A percentile compares a stretch with the other conserved stretches of the same genome.
Evolutionary conservation across 192 early-diverging fungal genomes (phyloP).

Genomic region (Coemansia biformis): DNA sequence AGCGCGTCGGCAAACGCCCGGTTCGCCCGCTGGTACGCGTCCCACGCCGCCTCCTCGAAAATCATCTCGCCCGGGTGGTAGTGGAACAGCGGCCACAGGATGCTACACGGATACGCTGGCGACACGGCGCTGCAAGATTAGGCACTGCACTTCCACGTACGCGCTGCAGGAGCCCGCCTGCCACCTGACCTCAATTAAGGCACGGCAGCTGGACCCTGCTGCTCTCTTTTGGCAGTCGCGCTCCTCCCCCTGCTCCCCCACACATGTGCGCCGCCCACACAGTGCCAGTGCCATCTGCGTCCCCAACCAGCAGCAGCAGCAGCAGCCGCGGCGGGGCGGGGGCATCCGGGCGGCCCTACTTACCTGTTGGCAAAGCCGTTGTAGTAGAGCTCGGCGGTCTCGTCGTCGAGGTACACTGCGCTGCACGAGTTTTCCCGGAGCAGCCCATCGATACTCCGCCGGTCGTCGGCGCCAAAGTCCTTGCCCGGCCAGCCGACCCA

Average conservation of each 20-base stretch:
- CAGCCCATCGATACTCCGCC: slow-evolving; percentile 63
- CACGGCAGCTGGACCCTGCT: no score
- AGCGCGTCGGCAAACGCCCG: slow-evolving; percentile 89
- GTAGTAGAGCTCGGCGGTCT: slow-evolving; percentile 93
- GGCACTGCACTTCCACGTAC: no score
- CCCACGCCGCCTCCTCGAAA: slow-evolving; percentile 92
- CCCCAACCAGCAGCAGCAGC: no score
- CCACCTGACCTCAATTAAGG: no score
- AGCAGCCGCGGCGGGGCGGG: no score
- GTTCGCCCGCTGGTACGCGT: slow-evolving; percentile 92
- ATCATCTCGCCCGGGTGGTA: slow-evolving; percentile 98
- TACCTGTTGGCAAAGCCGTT: slow-evolving; percentile 94
- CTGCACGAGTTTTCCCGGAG: slow-evolving; percentile 76
- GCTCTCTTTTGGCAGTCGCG: no score
- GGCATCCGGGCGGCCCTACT: background rate
- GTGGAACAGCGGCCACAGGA: slow-evolving; percentile 99
- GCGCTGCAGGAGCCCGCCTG: no score
- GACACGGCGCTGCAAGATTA: no score
- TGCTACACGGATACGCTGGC: slow-evolving; percentile 53
- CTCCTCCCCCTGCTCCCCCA: no score
- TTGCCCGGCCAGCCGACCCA: slow-evolving; percentile 99
- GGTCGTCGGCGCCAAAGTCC: slow-evolving; percentile 77
- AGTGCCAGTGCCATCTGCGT: no score
- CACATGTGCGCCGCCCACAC: no score
- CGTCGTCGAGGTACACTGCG: slow-evolving; percentile 92